Evolutionary conservation across 768 basidiomycete genomes (phyloP), one percentile per base, ranked within the genome.

Genomic region (Amanita polypyramis): DNA sequence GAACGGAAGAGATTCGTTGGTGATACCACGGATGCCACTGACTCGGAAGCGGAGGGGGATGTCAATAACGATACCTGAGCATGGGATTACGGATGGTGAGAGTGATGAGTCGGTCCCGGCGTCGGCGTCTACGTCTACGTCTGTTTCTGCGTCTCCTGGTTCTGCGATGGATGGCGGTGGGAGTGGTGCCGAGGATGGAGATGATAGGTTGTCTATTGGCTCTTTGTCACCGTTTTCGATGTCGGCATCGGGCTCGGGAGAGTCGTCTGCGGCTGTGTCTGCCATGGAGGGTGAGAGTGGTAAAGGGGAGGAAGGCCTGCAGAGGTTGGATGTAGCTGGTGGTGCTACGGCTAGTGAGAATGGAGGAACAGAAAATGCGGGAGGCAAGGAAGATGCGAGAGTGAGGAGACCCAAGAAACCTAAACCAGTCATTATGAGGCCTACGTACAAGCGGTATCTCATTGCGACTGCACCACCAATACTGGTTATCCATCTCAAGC

Each of bases 371-470:
- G 32, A 34, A 8, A 44, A 32, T 5, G 21, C 3, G n/a, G 36
- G 15, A 46, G 21, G 54, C 36, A 55, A 50, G 2, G 60, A 54
- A 37, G 23, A 52, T 6, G 66, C 62, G 33, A 64, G 65, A 45
- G 66, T 62, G 33, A 64, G 65, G 45, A 51, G 58, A 7, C 52
- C 60, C 6, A 63, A 61, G 43, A 64, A 63, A 32, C 54, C 63
- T 6, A 73, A 78, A 50, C 87, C 86, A 29, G 81, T 80, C 43
- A 72, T 95, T 40, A 74, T 86, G 65, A 79, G 89, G 1, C 74
- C 87, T 1, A 90, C 91, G 3, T 92, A 90, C 68, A 98, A 98
- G 65, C 86, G 94, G 10, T 98, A 96, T 64, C 80, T 98, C 51
- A 87, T 98, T 61, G 78, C 82, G 12, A 74, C 72, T 0, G 82